A percentile compares a stretch with the other conserved stretches of the same genome.
These are phyloP conservation scores for Chaetomiaceae sp. DNA, from an alignment of 2,329 filamentous ascomycete genomes.

Conservation along the genomic window DNA sequence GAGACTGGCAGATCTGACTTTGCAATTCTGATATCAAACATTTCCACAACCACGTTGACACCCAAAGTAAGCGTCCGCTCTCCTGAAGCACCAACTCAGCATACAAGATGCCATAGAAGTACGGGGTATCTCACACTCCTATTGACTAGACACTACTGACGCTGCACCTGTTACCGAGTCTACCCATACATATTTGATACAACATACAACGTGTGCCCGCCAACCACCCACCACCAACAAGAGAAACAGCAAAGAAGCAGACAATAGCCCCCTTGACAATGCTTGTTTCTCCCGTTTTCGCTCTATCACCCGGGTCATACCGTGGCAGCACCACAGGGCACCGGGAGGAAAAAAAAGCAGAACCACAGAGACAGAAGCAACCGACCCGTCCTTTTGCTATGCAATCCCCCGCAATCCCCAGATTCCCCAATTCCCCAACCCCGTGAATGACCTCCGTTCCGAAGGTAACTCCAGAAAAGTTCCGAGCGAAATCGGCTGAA, in stretches of 20 bases:
- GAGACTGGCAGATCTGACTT: no score
- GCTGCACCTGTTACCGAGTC: no score
- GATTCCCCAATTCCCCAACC: background rate
- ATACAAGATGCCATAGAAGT: no score
- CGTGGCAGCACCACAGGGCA: background rate
- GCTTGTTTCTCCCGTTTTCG: background rate
- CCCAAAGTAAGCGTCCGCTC: no score
- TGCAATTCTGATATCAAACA: no score
- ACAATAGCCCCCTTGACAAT: background rate
- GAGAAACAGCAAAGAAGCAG: background rate
- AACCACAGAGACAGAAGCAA: conserved; percentile 4
- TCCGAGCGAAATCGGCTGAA: background rate
- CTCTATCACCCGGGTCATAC: background rate
- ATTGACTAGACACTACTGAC: no score
- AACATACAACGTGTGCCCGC: no score
- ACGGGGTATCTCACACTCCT: no score
- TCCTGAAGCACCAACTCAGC: no score
- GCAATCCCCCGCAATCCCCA: background rate
- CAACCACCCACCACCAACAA: no score
- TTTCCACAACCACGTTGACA: no score
- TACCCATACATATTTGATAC: no score
- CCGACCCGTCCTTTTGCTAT: conserved; percentile 12
- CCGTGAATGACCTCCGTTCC: background rate
- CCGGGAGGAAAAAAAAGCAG: background rate
- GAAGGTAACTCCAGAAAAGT: background rate